Evolutionary conservation across 345 rosid species (phyloP).

Genomic region (Hirschfeldia incana): DNA sequence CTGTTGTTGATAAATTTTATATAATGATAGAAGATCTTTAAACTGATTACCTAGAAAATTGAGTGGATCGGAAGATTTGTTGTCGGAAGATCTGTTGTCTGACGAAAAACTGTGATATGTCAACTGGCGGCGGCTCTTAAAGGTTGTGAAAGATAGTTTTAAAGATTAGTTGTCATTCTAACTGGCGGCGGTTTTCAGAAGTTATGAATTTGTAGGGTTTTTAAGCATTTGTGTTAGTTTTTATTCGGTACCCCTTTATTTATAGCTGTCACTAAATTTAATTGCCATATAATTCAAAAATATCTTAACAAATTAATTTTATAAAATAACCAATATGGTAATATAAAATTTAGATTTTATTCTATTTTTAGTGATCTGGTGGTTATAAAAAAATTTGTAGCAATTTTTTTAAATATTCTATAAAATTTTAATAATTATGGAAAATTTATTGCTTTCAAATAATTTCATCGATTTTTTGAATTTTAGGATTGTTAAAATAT

Average conservation of each 20-base stretch:
- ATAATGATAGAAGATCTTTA: neutral
- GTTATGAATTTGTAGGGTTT: neutral
- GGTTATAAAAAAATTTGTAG: neutral
- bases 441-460: neutral
- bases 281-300: neutral
- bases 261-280: neutral
- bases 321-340: neutral
- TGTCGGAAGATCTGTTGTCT: neutral
- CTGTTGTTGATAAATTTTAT: neutral
- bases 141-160: neutral
- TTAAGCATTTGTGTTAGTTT: neutral
- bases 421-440: neutral
- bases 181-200: neutral
- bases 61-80: neutral
- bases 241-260: neutral
- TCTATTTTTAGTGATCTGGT: neutral
- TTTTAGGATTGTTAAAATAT: neutral
- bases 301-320: neutral
- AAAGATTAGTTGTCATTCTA: neutral
- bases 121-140: neutral
- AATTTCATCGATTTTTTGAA: neutral
- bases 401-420: neutral
- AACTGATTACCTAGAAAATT: neutral
- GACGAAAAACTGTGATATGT: neutral
- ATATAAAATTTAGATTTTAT: neutral